Evolutionary conservation across 257 asterid genomes (phyloP), one percentile per base, ranked within the genome.

Genomic region (Verbascum thapsus): DNA sequence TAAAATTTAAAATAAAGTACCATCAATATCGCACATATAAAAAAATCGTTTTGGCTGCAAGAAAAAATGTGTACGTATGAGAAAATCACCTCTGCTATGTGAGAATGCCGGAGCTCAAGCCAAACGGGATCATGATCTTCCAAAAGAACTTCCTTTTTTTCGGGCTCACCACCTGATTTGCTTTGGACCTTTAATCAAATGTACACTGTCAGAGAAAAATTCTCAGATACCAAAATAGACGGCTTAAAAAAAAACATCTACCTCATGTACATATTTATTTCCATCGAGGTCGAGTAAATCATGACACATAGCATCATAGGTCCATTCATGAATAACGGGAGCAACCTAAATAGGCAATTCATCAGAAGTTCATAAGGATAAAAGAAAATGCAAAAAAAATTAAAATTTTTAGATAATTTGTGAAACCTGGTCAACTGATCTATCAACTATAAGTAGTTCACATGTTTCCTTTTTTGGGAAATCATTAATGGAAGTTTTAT

Each of bases 261-360:
- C 99, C 99, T 92, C 97, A 7, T 83, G 86, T 20, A 72, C 71
- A 69, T 85, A 89, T 82, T 89, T 92, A 76, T 85, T 92, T 65
- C 99, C 99, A 1, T 87, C 91, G 79, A 92, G 79, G 15, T 83
- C 97, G 44, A 92, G 96, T 66, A 89, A 83, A 78, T 92, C 99
- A 76, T 92, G 97, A 50, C 96, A 87, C 97, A 92, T 87, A 62
- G 96, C 96, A 80, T 92, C 99, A 67, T 92, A 92, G 10, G 97
- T 89, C 99, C 99, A 92, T 72, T 92, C 99, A 63, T 92, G 99
- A 65, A 92, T 92, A 60, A 92, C 81, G 16, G 97, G 99, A 79
- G 99, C 96, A 62, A 92, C 85, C 97, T 89, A 73, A 66, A 57
- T 66, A 69, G 15, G 7, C 79, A 66, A 45, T 18, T 50, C 18